Evolutionary conservation across 306 rosid genomes (phyloP), one percentile per base, ranked within the genome.

Genomic region (Ammopiptanthus mongolicus): DNA sequence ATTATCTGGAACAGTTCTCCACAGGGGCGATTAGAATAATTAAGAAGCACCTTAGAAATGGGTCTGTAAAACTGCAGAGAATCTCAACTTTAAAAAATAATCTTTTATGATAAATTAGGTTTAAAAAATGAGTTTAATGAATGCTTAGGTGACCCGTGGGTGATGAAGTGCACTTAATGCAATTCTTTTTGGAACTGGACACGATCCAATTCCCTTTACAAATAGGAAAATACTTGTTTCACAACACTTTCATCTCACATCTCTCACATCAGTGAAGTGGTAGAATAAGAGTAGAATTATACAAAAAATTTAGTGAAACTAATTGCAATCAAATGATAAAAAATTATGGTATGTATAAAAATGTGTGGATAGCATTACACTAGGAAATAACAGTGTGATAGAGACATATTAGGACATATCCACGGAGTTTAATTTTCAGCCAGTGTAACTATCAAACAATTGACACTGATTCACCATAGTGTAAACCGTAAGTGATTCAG

Each of bases 1-100:
- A 70, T 70, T 29, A 71, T 75, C 76, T 48, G 65, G 39, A 83
- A 78, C 80, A 73, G 83, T 51, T 74, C 73, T 51, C 61, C 83
- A 52, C 28, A 23, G 46, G 51, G 47, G 6, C 18, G 19, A 44
- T 44, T 4, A 81, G 75, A 82, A 76, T 66, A 74, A 79, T 65
- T 55, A 31, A 55, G 74, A 60, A 62, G n/a, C 84, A 50, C 69
- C 17, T 28, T 76, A 31, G 22, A 60, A 12, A 29, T n/a, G 44
- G 44, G 1, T 37, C 44, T 8, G 44, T 37, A 37, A 37, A 37
- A 37, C 42, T 37, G 42, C 42, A 37, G 10, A 37, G 42, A 8
- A 37, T 37, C 11, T 37, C 42, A 37, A 37, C 44, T 37, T 7
- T 1, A 7, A 37, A 37, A 8, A 8, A 7, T 1, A 37, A 6